These are phyloP conservation scores for Cyclospora cayetanensis DNA, from an alignment of 169 alveolate genomes.

Conservation along the genomic window DNA sequence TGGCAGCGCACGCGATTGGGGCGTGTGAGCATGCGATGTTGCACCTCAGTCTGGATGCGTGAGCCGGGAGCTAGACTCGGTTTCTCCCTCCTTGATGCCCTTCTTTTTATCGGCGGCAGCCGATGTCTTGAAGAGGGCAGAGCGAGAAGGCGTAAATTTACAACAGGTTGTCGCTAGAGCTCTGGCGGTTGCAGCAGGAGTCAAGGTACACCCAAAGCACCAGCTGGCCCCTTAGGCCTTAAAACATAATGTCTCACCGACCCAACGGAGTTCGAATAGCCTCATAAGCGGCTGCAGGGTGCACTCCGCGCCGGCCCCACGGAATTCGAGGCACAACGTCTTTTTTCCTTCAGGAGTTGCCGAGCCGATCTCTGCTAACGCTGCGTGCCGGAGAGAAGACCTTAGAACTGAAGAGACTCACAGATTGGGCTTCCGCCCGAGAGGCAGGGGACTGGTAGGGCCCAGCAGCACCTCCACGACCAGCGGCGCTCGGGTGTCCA, in stretches of 20 bases:
- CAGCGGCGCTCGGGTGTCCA: no score
- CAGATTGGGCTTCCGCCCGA: not conserved
- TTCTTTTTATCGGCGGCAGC: slow-evolving; percentile 29
- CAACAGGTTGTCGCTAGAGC: slow-evolving; percentile 36
- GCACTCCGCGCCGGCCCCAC: no score
- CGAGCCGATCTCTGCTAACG: not conserved
- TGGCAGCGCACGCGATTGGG: no score
- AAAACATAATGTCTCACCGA: not conserved
- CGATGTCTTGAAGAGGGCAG: slow-evolving; percentile 36
- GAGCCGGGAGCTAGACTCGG: slow-evolving; percentile 46
- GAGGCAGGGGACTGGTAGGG: not conserved
- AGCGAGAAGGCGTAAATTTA: not conserved
- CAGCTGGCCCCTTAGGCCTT: not conserved
- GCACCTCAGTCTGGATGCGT: not conserved
- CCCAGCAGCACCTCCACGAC: no score
- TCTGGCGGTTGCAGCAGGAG: slow-evolving; percentile 46
- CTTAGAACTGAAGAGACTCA: not conserved
- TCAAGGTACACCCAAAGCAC: slow-evolving; percentile 12
- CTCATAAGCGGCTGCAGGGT: no score
- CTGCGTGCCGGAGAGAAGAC: not conserved
- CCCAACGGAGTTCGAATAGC: no score
- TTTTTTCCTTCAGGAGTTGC: not conserved
- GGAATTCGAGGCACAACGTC: not conserved
- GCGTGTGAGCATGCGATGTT: no score
- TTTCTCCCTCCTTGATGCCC: slow-evolving; percentile 38